Evolutionary conservation across 2,329 filamentous ascomycete species (phyloP).

Genomic region (Rhynchosporium graminicola): DNA sequence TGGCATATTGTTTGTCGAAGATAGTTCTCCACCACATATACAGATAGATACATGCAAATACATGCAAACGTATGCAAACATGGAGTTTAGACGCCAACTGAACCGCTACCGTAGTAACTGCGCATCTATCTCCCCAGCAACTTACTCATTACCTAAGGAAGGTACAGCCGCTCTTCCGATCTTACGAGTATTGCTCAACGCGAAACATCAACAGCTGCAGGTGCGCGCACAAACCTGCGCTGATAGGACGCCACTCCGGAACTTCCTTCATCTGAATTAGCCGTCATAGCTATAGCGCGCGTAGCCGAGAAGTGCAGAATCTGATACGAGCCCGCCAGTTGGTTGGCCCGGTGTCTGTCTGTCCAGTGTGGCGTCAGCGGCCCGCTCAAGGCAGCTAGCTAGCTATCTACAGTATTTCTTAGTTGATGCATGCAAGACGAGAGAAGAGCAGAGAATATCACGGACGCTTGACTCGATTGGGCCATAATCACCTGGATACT

Average conservation of each 20-base stretch:
- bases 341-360: neutral
- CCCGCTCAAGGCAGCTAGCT: neutral
- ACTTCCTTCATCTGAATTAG: no score
- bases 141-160: neutral
- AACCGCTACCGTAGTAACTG: neutral
- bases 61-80: no score
- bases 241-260: neutral
- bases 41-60: no score
- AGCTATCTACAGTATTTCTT: slow-evolving; percentile 4
- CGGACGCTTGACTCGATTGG: neutral
- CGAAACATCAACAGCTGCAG: slow-evolving; percentile 4
- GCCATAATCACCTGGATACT: neutral
- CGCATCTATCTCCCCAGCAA: neutral
- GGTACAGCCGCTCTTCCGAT: no score
- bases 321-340: slow-evolving; percentile 8
- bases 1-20: neutral
- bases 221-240: neutral
- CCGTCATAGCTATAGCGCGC: neutral
- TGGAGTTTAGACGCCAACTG: neutral
- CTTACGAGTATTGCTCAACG: no score
- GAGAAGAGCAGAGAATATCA: no score
- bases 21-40: neutral
- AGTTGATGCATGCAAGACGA: neutral
- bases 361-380: slow-evolving; percentile 3
- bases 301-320: neutral